Base-by-base conservation (phyloP, 331 rosid species). In the Spiraea crenata region DNA sequence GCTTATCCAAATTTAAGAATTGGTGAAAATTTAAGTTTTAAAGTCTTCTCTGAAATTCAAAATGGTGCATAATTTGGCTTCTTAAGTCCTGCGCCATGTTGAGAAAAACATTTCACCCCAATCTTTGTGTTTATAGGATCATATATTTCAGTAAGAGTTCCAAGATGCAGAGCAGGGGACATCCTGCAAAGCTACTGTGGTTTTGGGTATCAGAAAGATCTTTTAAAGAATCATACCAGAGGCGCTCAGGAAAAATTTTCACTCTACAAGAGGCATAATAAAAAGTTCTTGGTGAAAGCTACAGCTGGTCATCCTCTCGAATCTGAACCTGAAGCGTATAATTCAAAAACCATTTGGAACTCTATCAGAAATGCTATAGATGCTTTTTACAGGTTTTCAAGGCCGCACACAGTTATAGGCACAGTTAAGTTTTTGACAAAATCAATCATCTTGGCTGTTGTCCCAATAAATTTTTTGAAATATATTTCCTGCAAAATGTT, bases 371-470 rank as follows among this genome's bases (percentile, higher is more conserved):
- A 64, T 63, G 80, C 76, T 51, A 49, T 79, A 56, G 89, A 87
- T 91, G 90, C 90, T 78, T 95, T 95, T 81, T 91, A 91, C 74
- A 81, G 96, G 85, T 95, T 95, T 85, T 95, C 96, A 42, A 79
- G 97, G 87, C 97, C 97, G 5, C 96, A 91, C 80, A 91, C 99
- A 52, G 93, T 91, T 76, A 86, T 95, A 62, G 99, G 99, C 80
- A 89, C 96, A 78, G 98, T 91, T 87, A 79, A 85, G 97, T 74
- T 72, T 64, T 70, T 57, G 61, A 74, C 44, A 46, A 37, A 31
- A 25, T 44, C 17, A 52, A 44, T 59, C 17, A 3, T 42, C 35
- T 15, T 42, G 57, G 64, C 16, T 47, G 55, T 19, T 70, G 19
- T 51, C 62, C 62, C 41, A 65, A 0, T 35, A 47, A 78, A 57